phyloP scores from a whole-genome alignment of 345 rosid genomes.

The Dimocarpus longan region DNA sequence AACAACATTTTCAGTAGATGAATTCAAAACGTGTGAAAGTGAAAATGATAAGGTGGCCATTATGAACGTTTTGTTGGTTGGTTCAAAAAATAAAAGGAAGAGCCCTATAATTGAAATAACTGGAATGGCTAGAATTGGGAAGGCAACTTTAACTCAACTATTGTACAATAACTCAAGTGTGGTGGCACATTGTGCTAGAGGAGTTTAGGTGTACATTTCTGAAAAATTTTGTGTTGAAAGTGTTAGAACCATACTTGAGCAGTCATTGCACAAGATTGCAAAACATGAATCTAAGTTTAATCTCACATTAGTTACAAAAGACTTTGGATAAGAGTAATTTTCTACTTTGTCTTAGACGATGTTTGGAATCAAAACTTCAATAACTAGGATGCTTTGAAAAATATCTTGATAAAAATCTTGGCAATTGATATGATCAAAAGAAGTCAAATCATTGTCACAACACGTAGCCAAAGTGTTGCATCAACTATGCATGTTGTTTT shows the following conservation, averaged over 20 bases:
- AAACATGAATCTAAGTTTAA: constrained; percentile 32
- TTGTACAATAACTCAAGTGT: constrained; percentile 32
- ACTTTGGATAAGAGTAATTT: constrained; percentile 17
- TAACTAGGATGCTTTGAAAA: constrained; percentile 35
- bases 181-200: constrained; percentile 21
- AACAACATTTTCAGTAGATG: too few species aligned
- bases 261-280: constrained; percentile 30
- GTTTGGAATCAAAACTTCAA: constrained; percentile 37
- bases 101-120: constrained; percentile 17
- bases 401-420: constrained; percentile 15
- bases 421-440: constrained; percentile 17
- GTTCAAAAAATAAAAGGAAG: background rate
- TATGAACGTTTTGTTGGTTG: too few species aligned
- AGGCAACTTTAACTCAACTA: constrained; percentile 43
- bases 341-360: constrained; percentile 43
- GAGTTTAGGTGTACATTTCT: constrained; percentile 42
- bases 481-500: constrained; percentile 22
- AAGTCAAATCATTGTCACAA: constrained; percentile 41
- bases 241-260: constrained; percentile 37
- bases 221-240: constrained; percentile 39
- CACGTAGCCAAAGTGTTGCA: constrained; percentile 33
- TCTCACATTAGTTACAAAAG: constrained; percentile 34
- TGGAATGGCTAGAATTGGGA: constrained; percentile 44
- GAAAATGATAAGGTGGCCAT: too few species aligned
- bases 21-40: too few species aligned